A percentile compares a stretch with the other conserved stretches of the same genome.
Evolutionary conservation across 116 monocot genomes (phyloP).

Genomic region (Posidonia oceanica): DNA sequence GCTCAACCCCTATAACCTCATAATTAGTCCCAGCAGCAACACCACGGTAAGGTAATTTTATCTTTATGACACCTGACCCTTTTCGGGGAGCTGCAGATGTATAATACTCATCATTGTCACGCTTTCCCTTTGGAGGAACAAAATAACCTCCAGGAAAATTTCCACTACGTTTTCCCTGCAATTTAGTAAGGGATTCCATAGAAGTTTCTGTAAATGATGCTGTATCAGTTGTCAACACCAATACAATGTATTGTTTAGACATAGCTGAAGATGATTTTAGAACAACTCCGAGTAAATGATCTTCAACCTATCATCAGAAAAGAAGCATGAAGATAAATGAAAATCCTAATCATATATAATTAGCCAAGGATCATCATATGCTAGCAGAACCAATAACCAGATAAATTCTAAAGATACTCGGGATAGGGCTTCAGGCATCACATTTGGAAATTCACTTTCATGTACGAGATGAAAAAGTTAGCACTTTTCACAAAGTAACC

Average conservation of each 20-base stretch:
- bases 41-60: conserved; percentile 71
- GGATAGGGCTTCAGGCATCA: too few relatives aligned
- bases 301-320: conserved; percentile 49
- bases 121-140: conserved; percentile 81
- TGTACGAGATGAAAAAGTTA: too few relatives aligned
- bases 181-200: conserved; percentile 13
- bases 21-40: conserved; percentile 62
- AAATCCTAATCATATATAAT: not conserved
- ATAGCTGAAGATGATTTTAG: conserved; percentile 61
- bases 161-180: conserved; percentile 24
- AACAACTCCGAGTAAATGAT: conserved; percentile 78
- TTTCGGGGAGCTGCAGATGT: conserved; percentile 52
- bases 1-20: conserved; percentile 62
- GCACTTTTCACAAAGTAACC: too few relatives aligned
- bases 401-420: too few relatives aligned
- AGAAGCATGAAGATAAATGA: not conserved
- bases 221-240: conserved; percentile 55
- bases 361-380: not conserved
- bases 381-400: not conserved
- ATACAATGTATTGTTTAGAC: conserved; percentile 63
- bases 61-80: conserved; percentile 65
- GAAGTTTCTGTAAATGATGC: conserved; percentile 31
- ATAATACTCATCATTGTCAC: conserved; percentile 77
- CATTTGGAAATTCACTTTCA: too few relatives aligned
- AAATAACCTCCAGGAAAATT: conserved; percentile 48